Percentiles rank a stretch among this genome's conserved stretches.
Conservation (phyloP, 768 basidiomycete genomes). For the Tylopilus balloui region DNA sequence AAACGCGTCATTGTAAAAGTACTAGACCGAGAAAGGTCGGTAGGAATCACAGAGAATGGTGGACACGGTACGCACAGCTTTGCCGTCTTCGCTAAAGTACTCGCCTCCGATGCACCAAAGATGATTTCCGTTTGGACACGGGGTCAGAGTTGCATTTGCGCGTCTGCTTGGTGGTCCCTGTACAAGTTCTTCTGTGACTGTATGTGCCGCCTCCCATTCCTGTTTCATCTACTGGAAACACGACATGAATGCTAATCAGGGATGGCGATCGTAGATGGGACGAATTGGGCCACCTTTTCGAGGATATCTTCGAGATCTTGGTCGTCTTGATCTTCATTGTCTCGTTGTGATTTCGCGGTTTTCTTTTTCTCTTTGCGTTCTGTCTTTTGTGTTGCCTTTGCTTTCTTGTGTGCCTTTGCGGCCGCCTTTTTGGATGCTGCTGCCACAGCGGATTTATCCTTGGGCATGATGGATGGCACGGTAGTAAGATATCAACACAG, state of each 20-base stretch:
- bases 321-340: conserved; percentile 60
- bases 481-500: conserved; percentile 2
- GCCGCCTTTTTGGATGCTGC: conserved; percentile 37
- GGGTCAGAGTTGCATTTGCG: conserved; percentile 77
- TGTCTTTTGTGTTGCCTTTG: conserved; percentile 60
- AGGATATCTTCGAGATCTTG: conserved; percentile 83
- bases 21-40: conserved; percentile 35
- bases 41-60: background rate
- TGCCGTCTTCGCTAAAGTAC: conserved; percentile 82
- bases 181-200: conserved; percentile 80
- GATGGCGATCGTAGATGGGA: background rate
- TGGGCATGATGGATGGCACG: too few relatives aligned
- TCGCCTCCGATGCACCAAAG: conserved; percentile 86
- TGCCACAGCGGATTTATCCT: conserved; percentile 9
- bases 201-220: conserved; percentile 81
- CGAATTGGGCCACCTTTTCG: conserved; percentile 53
- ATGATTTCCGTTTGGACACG: conserved; percentile 77
- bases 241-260: background rate
- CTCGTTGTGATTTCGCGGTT: conserved; percentile 34
- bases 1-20: conserved; percentile 87
- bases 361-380: conserved; percentile 69
- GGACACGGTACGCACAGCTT: conserved; percentile 48
- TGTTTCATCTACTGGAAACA: conserved; percentile 59
- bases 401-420: conserved; percentile 62
- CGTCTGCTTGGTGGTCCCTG: conserved; percentile 78